Evolutionary conservation across 2,329 filamentous ascomycete genomes (phyloP).

Genomic region (Didymella lethalis): DNA sequence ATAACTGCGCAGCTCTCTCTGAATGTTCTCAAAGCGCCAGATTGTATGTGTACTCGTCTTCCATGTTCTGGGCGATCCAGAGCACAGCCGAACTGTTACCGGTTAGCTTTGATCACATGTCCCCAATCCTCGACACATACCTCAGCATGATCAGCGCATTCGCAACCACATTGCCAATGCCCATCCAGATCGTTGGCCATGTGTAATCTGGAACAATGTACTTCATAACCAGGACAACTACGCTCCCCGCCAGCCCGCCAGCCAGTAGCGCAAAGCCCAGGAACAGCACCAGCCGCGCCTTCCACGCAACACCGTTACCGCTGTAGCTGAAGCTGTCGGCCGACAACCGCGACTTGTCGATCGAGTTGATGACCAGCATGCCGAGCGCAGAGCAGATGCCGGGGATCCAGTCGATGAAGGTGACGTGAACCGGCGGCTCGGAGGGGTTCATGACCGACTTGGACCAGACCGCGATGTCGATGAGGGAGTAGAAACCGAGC

Average conservation of each 20-base stretch:
- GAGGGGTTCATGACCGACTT: slow-evolving; percentile 68
- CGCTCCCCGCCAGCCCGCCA: slow-evolving; percentile 71
- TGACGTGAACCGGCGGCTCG: slow-evolving; percentile 64
- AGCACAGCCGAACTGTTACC: slow-evolving; percentile 65
- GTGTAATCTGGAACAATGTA: slow-evolving; percentile 68
- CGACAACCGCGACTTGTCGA: slow-evolving; percentile 71
- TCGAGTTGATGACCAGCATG: slow-evolving; percentile 76
- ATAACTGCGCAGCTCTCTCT: neutral
- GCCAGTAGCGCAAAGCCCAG: slow-evolving; percentile 74
- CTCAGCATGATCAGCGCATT: slow-evolving; percentile 73
- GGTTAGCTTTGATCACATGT: slow-evolving; percentile 28
- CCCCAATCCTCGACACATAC: slow-evolving; percentile 52
- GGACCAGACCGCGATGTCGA: slow-evolving; percentile 71
- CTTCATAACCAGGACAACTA: slow-evolving; percentile 73
- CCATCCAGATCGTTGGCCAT: slow-evolving; percentile 71
- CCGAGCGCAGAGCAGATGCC: slow-evolving; percentile 73
- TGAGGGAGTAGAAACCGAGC: slow-evolving; percentile 72
- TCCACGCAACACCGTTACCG: slow-evolving; percentile 73
- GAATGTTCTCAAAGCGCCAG: slow-evolving; percentile 61
- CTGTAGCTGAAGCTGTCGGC: slow-evolving; percentile 71
- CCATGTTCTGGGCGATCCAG: slow-evolving; percentile 76
- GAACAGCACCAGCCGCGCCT: slow-evolving; percentile 72
- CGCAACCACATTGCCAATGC: slow-evolving; percentile 70
- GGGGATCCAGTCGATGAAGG: slow-evolving; percentile 76
- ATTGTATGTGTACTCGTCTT: slow-evolving; percentile 76